Evolutionary conservation across 192 early-diverging fungal genomes (phyloP), one percentile per base, ranked within the genome.

Genomic region (Spizellomyces punctatus): DNA sequence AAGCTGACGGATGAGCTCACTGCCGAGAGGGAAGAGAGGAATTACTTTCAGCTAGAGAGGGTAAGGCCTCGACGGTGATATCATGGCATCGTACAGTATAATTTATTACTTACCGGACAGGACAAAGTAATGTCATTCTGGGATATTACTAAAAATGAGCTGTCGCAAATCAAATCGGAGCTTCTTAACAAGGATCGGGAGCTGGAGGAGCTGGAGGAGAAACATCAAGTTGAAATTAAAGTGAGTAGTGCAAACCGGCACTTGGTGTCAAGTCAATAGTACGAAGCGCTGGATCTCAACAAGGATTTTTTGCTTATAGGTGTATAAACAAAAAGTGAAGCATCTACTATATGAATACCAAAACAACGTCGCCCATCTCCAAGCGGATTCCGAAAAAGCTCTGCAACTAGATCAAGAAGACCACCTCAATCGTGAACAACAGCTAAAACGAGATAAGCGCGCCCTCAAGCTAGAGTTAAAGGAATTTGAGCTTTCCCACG

Each of bases 241-340:
- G 87, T 88, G 17, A 16, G 58, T 46, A 14, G 27, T 36, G 27
- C 27, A 3, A 36, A 3, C 27, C 27, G 27, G 27, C 3, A 64
- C 2, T 55, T 47, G 49, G 14, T 17, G 27, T 36, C 27, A 36
- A 36, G 27, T 36, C 27, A 36, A 3, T 36, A 36, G 0, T 36
- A 36, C 3, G 27, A 3, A 36, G 27, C 27, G 27, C 44, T 41
- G 6, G 22, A 16, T 12, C 36, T 27, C 59, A 16, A 41, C 59
- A 27, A 9, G 46, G 19, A n/a, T 42, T n/a, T 21, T 10, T 21
- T 6, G 42, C 8, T 56, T 45, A 50, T 43, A 86, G 85, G 84
- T 87, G 19, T 89, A 89, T 78, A 89, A 89, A 66, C 87, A 89
- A 85, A 89, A 89, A 79, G 86, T 89, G 52, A 89, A 89, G 73